phyloP scores from a whole-genome alignment of 305 asterid genomes.

The Fraxinus ornus region DNA sequence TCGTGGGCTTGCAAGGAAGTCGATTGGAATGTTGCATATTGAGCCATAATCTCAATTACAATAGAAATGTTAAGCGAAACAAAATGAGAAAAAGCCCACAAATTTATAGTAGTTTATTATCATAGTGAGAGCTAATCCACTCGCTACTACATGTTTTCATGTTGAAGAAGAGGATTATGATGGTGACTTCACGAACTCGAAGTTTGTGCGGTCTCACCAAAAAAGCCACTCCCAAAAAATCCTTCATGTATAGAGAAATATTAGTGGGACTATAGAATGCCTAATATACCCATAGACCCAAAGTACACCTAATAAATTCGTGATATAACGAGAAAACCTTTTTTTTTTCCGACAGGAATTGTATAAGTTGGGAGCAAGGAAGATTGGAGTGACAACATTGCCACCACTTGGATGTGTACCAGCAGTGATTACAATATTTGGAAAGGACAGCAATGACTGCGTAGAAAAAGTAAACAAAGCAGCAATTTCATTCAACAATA shows the following conservation, averaged over 20 bases:
- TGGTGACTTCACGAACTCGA: not conserved
- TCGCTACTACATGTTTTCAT: not conserved
- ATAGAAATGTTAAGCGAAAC: not conserved
- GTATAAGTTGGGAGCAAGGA: slow-evolving; percentile 78
- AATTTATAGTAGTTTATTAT: not conserved
- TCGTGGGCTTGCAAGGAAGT: not conserved
- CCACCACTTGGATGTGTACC: slow-evolving; percentile 89
- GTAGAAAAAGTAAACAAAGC: slow-evolving; percentile 60
- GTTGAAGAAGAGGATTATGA: not conserved
- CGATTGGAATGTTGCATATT: not conserved
- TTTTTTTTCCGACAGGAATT: slow-evolving; percentile 37
- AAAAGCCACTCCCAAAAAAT: not conserved
- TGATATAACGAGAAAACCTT: not conserved
- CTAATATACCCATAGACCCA: not conserved
- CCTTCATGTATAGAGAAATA: not conserved
- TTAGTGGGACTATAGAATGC: not conserved
- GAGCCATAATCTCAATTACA: not conserved
- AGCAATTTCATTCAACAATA: slow-evolving; percentile 67
- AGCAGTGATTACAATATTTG: slow-evolving; percentile 72
- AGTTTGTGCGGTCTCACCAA: not conserved
- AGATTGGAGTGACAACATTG: slow-evolving; percentile 80
- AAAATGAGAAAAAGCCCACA: not conserved
- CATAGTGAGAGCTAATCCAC: not conserved
- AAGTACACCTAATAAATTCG: not conserved
- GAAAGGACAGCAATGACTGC: slow-evolving; percentile 64